phyloP scores from a whole-genome alignment of 1,284 basidiomycete genomes.

The Xerocomus minutiporus region DNA sequence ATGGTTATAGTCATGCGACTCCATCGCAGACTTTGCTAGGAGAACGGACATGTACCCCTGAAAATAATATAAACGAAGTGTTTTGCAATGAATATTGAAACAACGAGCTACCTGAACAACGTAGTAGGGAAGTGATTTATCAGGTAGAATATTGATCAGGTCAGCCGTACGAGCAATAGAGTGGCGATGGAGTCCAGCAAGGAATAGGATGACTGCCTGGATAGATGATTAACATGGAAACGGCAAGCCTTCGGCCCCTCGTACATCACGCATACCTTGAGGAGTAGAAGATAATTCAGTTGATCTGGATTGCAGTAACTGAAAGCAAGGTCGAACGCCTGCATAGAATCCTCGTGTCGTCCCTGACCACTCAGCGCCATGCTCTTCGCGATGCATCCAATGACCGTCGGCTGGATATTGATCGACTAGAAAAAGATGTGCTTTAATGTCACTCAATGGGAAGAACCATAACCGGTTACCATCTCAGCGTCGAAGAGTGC shows the following conservation, averaged over 20 bases:
- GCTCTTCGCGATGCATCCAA: constrained; percentile 21
- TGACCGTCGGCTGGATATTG: constrained; percentile 10
- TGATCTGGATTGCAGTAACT: constrained; percentile 5
- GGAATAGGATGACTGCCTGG: constrained; percentile 15
- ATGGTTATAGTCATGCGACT: constrained; percentile 9
- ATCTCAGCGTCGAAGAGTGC: constrained; percentile 16
- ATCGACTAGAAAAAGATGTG: constrained; percentile 9
- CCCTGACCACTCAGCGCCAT: constrained; percentile 13
- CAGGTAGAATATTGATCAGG: constrained; percentile 1
- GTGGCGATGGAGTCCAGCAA: constrained; percentile 8
- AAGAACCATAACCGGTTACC: constrained; percentile 4
- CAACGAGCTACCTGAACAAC: constrained; percentile 12
- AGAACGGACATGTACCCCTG: constrained; percentile 16
- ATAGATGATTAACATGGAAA: not conserved
- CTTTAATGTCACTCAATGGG: not conserved
- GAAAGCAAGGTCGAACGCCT: constrained; percentile 19
- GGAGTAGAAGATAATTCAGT: constrained; percentile 9
- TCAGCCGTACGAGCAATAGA: constrained; percentile 13
- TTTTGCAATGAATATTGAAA: not conserved
- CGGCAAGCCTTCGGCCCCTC: not conserved
- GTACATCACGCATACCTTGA: constrained; percentile 11
- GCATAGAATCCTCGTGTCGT: constrained; percentile 18
- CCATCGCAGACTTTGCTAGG: constrained; percentile 13
- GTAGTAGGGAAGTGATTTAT: not conserved
- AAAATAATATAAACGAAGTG: not conserved